Conservation (phyloP, 2,329 filamentous ascomycete genomes). For the Pestalotiopsis sp. region DNA sequence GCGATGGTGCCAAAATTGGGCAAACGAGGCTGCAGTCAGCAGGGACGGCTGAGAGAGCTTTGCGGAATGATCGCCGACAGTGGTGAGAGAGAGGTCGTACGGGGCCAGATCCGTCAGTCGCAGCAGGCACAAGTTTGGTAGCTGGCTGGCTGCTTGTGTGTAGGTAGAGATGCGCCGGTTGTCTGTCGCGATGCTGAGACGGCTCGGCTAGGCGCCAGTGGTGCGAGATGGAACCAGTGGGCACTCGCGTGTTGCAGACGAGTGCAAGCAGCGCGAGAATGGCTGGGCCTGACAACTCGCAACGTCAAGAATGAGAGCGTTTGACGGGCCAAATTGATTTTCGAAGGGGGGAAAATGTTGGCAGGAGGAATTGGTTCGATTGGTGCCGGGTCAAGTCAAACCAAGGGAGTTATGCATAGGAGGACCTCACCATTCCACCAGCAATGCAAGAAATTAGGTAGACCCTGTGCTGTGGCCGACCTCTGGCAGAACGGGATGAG, state of each 20-base stretch:
- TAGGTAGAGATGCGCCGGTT: neutral
- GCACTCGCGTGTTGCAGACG: neutral
- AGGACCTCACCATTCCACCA: neutral
- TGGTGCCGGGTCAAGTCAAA: neutral
- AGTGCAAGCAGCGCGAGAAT: neutral
- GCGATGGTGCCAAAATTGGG: conserved; percentile 19
- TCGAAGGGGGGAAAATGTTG: neutral
- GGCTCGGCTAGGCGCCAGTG: neutral
- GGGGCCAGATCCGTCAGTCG: conserved; percentile 11
- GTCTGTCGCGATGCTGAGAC: neutral
- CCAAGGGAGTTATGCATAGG: neutral
- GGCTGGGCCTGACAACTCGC: neutral
- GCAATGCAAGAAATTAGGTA: neutral
- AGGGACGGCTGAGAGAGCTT: conserved; percentile 21
- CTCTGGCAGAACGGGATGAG: neutral
- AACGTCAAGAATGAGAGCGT: neutral
- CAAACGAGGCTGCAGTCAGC: conserved; percentile 29
- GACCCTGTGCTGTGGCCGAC: neutral
- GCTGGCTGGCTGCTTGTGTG: neutral
- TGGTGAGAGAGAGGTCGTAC: conserved; percentile 18
- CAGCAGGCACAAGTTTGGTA: neutral
- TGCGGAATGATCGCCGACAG: conserved; percentile 18
- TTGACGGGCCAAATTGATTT: neutral
- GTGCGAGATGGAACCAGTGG: neutral
- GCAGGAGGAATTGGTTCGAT: neutral